Base-by-base conservation (phyloP, 441 rosid species). In the Macaranga tanarius region DNA sequence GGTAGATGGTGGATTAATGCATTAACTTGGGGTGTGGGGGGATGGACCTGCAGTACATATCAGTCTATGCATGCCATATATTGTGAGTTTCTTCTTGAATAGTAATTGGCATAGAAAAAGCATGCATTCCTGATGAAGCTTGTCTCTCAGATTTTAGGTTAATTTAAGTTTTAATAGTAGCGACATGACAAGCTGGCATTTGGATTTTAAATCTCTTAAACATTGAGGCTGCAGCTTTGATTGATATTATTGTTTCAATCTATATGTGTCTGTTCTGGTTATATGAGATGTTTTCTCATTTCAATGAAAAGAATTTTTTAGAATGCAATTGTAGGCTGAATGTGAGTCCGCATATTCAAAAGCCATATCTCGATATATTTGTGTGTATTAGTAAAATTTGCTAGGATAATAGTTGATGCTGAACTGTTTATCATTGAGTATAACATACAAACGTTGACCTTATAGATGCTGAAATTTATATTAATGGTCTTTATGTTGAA, bases 401-500 rank as follows among this genome's bases (percentile, higher is more conserved):
- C 34, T 52, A 2, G 10, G 64, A 20, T 76, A 56, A 55, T 58
- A 15, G 51, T 45, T 10, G 56, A 48, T 55, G 44, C 25, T 60
- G n/a, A 54, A 51, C 42, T 61, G 23, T 68, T 54, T 52, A 64
- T 70, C 54, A 10, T 38, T 67, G 23, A 74, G 28, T 48, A 8
- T 76, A 52, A 79, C 54, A 60, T 45, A 65, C 65, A 63, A 57
- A 65, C 17, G 76, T 64, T 75, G 73, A 80, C 69, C 65, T 78
- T 82, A 58, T 85, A 87, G 90, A 77, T 85, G 73, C 77, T 75
- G 91, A 82, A 80, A 73, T 65, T 42, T 73, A 57, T 77, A 73
- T 71, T 69, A 77, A 81, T 75, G 86, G 73, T 76, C 84, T 93
- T n/a, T n/a, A n/a, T 81, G 89, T 83, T 83, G 85, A 78, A 79